These are phyloP conservation scores for Arthroderma uncinatum DNA, from an alignment of 2,329 filamentous ascomycete species.

Conservation along the genomic window DNA sequence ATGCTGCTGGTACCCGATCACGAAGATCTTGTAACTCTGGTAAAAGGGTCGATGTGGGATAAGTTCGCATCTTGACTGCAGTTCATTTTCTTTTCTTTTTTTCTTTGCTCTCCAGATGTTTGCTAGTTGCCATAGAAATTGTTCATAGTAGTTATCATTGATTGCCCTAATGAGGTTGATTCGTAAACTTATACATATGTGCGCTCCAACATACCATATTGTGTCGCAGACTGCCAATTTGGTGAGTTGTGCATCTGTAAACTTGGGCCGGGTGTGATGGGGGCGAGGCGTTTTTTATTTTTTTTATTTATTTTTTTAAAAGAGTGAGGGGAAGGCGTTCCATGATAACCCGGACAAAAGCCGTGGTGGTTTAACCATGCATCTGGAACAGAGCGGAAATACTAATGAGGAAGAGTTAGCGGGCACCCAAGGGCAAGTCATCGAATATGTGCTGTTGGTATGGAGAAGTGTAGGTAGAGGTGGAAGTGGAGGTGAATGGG, in stretches of 20 bases:
- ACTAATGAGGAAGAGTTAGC: constrained; percentile 9
- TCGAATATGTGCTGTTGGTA: background rate
- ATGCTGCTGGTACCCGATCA: background rate
- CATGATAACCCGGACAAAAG: background rate
- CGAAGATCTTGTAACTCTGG: constrained; percentile 3
- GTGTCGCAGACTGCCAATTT: background rate
- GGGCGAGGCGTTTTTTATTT: background rate
- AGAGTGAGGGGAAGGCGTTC: background rate
- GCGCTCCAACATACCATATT: background rate
- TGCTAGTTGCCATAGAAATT: constrained; percentile 4
- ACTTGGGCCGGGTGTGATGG: background rate
- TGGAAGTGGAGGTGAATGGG: background rate
- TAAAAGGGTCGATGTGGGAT: background rate
- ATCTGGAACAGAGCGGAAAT: constrained; percentile 43
- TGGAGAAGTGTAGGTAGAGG: background rate
- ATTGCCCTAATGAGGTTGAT: constrained; percentile 1
- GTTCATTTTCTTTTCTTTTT: background rate
- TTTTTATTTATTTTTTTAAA: background rate
- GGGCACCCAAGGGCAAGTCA: background rate
- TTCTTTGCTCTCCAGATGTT: background rate
- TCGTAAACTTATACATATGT: constrained; percentile 3
- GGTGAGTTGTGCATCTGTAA: background rate
- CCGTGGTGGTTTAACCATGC: constrained; percentile 37
- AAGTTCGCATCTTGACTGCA: constrained; percentile 1
- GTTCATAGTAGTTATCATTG: background rate